Evolutionary conservation across 345 rosid genomes (phyloP).

Genomic region (Rhizophora mangle): DNA sequence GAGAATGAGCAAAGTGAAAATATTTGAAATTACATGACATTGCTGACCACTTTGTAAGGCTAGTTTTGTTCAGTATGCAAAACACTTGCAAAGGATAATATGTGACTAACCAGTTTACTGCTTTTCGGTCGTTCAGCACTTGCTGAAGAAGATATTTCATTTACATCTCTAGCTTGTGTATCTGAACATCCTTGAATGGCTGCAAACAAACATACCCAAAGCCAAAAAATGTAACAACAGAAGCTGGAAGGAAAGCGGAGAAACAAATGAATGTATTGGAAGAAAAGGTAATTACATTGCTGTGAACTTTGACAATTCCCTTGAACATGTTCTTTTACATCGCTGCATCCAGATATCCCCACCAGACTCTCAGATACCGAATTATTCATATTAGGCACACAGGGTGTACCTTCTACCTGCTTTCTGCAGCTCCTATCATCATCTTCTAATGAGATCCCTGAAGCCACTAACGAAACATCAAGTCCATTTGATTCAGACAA

Average conservation of each 20-base stretch:
- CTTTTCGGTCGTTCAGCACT: conserved; percentile 42
- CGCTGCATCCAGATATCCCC: conserved; percentile 26
- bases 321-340: conserved; percentile 37
- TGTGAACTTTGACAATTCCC: conserved; percentile 38
- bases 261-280: conserved; percentile 1
- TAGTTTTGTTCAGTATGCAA: background rate
- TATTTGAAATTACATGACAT: background rate
- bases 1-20: background rate
- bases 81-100: background rate
- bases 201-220: conserved; percentile 20
- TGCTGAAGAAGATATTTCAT: conserved; percentile 43
- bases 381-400: conserved; percentile 14
- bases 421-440: conserved; percentile 24
- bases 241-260: conserved; percentile 7
- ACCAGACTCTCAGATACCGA: conserved; percentile 23
- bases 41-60: background rate
- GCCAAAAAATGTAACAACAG: conserved; percentile 9
- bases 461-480: conserved; percentile 16
- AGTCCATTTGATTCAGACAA: conserved; percentile 47
- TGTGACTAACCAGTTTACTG: conserved; percentile 57
- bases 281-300: conserved; percentile 38
- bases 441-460: conserved; percentile 32
- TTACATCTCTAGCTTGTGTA: conserved; percentile 27
- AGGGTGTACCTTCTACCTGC: conserved; percentile 26
- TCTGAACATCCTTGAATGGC: conserved; percentile 41